A percentile compares a stretch with the other conserved stretches of the same genome.
Evolutionary conservation across 2,329 filamentous ascomycete species (phyloP).

Genomic region (Fusarium sambucinum): DNA sequence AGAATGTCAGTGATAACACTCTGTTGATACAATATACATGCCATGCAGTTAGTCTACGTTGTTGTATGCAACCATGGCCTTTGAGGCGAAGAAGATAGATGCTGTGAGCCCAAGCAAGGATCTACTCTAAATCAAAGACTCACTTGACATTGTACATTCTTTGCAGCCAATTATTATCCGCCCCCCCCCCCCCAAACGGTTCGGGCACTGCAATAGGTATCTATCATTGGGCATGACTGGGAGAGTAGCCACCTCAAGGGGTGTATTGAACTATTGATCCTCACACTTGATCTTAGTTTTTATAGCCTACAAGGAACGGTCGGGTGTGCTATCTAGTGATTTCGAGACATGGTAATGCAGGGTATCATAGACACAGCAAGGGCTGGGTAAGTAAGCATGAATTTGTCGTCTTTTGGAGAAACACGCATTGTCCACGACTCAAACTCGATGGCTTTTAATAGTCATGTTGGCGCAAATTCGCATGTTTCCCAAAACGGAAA

Average conservation of each 20-base stretch:
- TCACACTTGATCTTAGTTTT: constrained; percentile 12
- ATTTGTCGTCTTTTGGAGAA: background rate
- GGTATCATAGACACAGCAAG: background rate
- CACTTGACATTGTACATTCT: background rate
- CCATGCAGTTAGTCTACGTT: too few species aligned
- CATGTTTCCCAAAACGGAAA: constrained; percentile 6
- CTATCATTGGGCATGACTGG: background rate
- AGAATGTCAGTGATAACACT: background rate
- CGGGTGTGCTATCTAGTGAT: constrained; percentile 17
- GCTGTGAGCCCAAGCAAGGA: background rate
- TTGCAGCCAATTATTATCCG: background rate
- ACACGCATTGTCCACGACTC: background rate
- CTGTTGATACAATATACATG: background rate
- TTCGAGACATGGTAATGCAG: constrained; percentile 22
- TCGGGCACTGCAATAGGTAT: background rate
- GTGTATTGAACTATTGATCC: constrained; percentile 7
- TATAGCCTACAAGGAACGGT: constrained; percentile 23
- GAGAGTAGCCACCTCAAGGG: constrained; percentile 6
- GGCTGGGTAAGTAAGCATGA: background rate
- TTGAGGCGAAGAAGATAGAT: background rate
- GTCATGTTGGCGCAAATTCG: background rate
- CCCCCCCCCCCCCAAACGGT: background rate
- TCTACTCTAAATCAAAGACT: background rate
- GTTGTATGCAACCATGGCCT: too few species aligned
- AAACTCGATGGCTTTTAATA: constrained; percentile 1